Base-by-base conservation (phyloP, 768 basidiomycete genomes). In the Auriscalpium microsporum region DNA sequence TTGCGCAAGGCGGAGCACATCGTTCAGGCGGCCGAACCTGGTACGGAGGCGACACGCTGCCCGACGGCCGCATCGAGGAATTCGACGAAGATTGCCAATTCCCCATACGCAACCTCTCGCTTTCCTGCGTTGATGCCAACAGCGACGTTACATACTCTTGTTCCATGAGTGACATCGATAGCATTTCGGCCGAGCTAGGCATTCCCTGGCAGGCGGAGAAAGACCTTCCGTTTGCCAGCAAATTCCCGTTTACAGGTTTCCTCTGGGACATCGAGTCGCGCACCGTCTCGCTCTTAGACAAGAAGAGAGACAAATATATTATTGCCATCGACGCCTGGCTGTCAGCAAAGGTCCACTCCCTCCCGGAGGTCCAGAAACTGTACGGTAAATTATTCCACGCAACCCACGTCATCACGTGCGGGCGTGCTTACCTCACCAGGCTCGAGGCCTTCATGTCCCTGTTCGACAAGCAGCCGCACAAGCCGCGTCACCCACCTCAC, bases 301-400 rank as follows among this genome's bases (percentile, higher is more conserved):
- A 37, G 14, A 73, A 73, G 53, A 59, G 51, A 17, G 21, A 48
- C 13, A 70, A 72, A 52, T 73, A 73, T 55, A 37, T 61, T 0
- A 40, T n/a, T 0, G 66, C 68, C 10, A 69, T 74, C 10, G 8
- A 52, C 0, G 55, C 60, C 2, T 75, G 72, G 73, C 13, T 45
- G 1, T 3, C 34, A 2, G 13, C 36, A 1, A 7, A 49, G 0
- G 58, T 56, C 1, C 76, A 76, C 58, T 58, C 57, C 7, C 63
- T 72, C 3, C 54, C 67, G 2, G 66, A 77, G 5, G 65, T 71
- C 1, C 60, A 70, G n/a, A 69, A 63, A 13, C 64, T 78, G 0
- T 69, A 21, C 21, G 21, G 21, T 21, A 21, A 21, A 21, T 21
- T 21, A 3, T 21, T 21, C 21, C 21, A 21, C 21, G 21, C 21